Conservation (phyloP, 2,329 filamentous ascomycete genomes). For the Pseudogymnoascus sp. region DNA sequence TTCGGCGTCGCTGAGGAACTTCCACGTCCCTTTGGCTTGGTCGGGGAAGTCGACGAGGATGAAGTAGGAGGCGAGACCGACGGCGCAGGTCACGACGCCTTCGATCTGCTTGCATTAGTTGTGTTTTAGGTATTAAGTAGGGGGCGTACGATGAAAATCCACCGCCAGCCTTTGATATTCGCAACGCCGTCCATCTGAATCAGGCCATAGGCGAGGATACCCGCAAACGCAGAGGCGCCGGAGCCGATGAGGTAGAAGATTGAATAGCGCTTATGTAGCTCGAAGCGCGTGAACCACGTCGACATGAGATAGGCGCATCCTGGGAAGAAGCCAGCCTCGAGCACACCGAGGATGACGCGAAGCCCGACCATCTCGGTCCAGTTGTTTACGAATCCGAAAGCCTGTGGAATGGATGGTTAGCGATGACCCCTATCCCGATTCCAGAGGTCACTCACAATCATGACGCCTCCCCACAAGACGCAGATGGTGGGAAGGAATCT, state of each 20-base stretch:
- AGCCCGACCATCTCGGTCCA: constrained; percentile 34
- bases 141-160: constrained; percentile 43
- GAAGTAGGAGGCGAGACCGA: constrained; percentile 53
- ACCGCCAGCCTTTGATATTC: constrained; percentile 45
- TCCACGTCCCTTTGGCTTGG: constrained; percentile 35
- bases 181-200: constrained; percentile 43
- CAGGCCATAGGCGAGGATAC: constrained; percentile 47
- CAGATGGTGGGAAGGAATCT: background rate
- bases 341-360: constrained; percentile 36
- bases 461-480: background rate
- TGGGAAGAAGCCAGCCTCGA: constrained; percentile 25
- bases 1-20: constrained; percentile 44
- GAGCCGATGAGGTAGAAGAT: constrained; percentile 40
- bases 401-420: constrained; percentile 19
- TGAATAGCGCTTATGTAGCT: constrained; percentile 34
- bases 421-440: background rate
- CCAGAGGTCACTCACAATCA: background rate
- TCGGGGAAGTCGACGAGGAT: constrained; percentile 57
- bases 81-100: constrained; percentile 43
- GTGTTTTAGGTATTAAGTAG: background rate
- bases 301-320: constrained; percentile 27
- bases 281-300: constrained; percentile 25
- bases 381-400: constrained; percentile 51
- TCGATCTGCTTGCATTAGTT: constrained; percentile 22
- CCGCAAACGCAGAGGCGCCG: constrained; percentile 47